phyloP scores from a whole-genome alignment of 2,329 filamentous ascomycete genomes.

The Epichloe sibirici region DNA sequence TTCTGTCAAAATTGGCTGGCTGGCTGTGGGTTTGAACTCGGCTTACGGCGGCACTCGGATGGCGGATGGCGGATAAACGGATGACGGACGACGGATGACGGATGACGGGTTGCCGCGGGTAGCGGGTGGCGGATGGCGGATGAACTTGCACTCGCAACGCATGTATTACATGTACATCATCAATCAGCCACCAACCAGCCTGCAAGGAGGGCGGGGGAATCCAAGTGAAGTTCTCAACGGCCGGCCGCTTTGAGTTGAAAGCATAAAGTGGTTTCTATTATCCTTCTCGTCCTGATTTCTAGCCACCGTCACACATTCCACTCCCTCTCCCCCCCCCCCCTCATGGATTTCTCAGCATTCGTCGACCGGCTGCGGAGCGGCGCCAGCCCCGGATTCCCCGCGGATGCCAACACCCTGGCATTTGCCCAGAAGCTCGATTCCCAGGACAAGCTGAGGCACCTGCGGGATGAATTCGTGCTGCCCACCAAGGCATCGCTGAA shows the following conservation, averaged over 20 bases:
- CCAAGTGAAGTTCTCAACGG: too few species aligned
- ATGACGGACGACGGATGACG: too few species aligned
- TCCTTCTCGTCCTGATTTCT: background rate
- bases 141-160: too few species aligned
- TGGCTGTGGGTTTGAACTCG: too few species aligned
- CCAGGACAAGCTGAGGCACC: slow-evolving; percentile 44
- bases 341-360: slow-evolving; percentile 27
- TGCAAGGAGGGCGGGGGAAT: background rate
- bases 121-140: too few species aligned
- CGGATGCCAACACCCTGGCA: slow-evolving; percentile 31
- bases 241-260: background rate
- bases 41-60: too few species aligned
- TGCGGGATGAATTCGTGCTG: slow-evolving; percentile 63
- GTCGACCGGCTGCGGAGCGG: slow-evolving; percentile 30
- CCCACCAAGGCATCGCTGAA: slow-evolving; percentile 62
- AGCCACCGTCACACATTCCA: background rate
- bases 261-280: slow-evolving; percentile 7
- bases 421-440: slow-evolving; percentile 44
- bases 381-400: slow-evolving; percentile 31
- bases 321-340: background rate
- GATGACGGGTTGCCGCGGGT: too few species aligned
- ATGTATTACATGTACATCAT: too few species aligned
- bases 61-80: too few species aligned
- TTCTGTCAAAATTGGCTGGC: too few species aligned
- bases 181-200: too few species aligned